These are phyloP conservation scores for Trifolium dubium DNA, from an alignment of 306 rosid species.

Conservation along the genomic window DNA sequence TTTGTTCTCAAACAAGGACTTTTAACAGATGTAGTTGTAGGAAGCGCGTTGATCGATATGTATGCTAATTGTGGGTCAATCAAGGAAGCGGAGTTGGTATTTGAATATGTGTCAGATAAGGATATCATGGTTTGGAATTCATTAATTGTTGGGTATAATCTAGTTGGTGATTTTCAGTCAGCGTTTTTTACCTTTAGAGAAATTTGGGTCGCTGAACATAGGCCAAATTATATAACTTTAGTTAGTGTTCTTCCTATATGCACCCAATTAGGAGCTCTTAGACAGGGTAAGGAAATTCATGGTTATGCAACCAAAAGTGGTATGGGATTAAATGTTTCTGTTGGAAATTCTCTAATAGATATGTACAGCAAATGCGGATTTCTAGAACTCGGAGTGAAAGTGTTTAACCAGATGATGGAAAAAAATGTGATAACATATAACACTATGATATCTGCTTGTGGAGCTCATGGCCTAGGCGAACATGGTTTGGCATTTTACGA, in stretches of 20 bases:
- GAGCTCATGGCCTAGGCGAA: slow-evolving; percentile 55
- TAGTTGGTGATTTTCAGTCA: slow-evolving; percentile 42
- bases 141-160: slow-evolving; percentile 51
- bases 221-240: slow-evolving; percentile 56
- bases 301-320: slow-evolving; percentile 52
- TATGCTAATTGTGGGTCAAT: slow-evolving; percentile 55
- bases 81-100: slow-evolving; percentile 46
- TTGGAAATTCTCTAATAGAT: slow-evolving; percentile 54
- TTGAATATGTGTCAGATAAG: slow-evolving; percentile 42
- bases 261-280: slow-evolving; percentile 49
- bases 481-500: slow-evolving; percentile 45
- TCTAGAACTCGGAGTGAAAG: slow-evolving; percentile 49
- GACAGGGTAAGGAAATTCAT: slow-evolving; percentile 59
- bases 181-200: slow-evolving; percentile 43
- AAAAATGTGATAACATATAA: slow-evolving; percentile 55
- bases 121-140: slow-evolving; percentile 51
- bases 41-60: slow-evolving; percentile 53
- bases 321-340: slow-evolving; percentile 32
- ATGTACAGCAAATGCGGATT: slow-evolving; percentile 56
- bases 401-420: slow-evolving; percentile 47
- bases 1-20: slow-evolving; percentile 48
- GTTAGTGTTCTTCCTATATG: slow-evolving; percentile 55
- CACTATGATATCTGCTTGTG: slow-evolving; percentile 54
- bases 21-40: slow-evolving; percentile 45
- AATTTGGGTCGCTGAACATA: slow-evolving; percentile 43